Evolutionary conservation across 306 rosid genomes (phyloP).

Genomic region (Inga laurina): DNA sequence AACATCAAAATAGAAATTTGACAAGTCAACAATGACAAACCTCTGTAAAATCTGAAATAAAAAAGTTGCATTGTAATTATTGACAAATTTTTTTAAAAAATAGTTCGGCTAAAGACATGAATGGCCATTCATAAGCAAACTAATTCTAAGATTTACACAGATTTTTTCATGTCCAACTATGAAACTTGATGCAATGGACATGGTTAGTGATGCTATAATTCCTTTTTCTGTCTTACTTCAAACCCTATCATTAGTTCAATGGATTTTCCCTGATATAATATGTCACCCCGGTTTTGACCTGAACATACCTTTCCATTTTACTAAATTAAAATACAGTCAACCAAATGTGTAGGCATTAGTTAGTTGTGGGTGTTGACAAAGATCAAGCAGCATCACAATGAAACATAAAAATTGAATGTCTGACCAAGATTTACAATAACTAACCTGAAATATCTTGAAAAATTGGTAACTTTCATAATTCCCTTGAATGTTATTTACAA

Average conservation of each 20-base stretch:
- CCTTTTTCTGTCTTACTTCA: neutral
- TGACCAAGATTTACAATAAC: slow-evolving; percentile 18
- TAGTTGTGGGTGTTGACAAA: neutral
- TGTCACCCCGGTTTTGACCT: neutral
- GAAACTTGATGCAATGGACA: neutral
- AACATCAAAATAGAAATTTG: slow-evolving; percentile 91
- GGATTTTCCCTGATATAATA: neutral
- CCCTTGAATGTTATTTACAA: slow-evolving; percentile 69
- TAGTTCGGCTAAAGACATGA: slow-evolving; percentile 26
- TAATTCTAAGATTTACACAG: neutral
- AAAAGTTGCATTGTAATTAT: slow-evolving; percentile 10
- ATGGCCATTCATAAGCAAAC: slow-evolving; percentile 23
- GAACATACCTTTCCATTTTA: slow-evolving; percentile 7
- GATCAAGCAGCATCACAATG: slow-evolving; percentile 1
- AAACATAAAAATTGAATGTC: slow-evolving; percentile 8
- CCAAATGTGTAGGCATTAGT: slow-evolving; percentile 13
- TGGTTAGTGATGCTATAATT: neutral
- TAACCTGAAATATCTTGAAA: slow-evolving; percentile 96
- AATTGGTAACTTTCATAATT: slow-evolving; percentile 90
- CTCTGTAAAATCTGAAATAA: slow-evolving; percentile 83
- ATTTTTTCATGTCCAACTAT: neutral
- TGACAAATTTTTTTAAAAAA: slow-evolving; percentile 20
- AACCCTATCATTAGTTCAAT: neutral
- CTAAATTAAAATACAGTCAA: slow-evolving; percentile 20
- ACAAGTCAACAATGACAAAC: slow-evolving; percentile 91